Evolutionary conservation across 2,329 filamentous ascomycete species (phyloP).

Genomic region (Aspergillus novofumigatus): DNA sequence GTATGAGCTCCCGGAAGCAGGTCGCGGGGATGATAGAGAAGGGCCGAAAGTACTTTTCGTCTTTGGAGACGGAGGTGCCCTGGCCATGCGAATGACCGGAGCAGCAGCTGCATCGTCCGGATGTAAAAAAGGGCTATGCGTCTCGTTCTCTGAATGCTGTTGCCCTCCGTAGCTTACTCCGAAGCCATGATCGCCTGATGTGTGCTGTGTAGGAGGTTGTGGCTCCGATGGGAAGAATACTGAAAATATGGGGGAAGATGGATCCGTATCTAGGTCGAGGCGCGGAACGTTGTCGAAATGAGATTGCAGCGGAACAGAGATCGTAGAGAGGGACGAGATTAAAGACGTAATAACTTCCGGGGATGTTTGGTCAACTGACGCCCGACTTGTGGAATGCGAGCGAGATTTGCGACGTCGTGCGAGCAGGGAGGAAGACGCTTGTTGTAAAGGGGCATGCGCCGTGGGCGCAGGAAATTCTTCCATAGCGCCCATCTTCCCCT

Average conservation of each 20-base stretch:
- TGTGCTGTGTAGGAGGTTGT: conserved; percentile 22
- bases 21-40: conserved; percentile 26
- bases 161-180: conserved; percentile 71
- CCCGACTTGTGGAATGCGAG: conserved; percentile 26
- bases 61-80: conserved; percentile 73
- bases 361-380: conserved; percentile 39
- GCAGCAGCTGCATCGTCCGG: conserved; percentile 57
- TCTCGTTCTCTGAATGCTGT: conserved; percentile 49
- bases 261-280: conserved; percentile 39
- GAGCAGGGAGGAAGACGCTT: conserved; percentile 23
- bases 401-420: conserved; percentile 46
- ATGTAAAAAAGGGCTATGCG: conserved; percentile 47
- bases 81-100: conserved; percentile 76
- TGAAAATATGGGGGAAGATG: conserved; percentile 30
- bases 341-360: conserved; percentile 54
- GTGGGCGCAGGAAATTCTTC: conserved; percentile 19
- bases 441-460: conserved; percentile 23
- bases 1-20: conserved; percentile 36
- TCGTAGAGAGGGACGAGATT: conserved; percentile 58
- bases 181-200: conserved; percentile 45
- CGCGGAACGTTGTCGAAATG: conserved; percentile 62
- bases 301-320: conserved; percentile 60
- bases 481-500: conserved; percentile 25
- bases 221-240: conserved; percentile 21
- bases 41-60: conserved; percentile 51